Conservation (phyloP, 805 yeast genomes). For the Metschnikowia cubensis region DNA sequence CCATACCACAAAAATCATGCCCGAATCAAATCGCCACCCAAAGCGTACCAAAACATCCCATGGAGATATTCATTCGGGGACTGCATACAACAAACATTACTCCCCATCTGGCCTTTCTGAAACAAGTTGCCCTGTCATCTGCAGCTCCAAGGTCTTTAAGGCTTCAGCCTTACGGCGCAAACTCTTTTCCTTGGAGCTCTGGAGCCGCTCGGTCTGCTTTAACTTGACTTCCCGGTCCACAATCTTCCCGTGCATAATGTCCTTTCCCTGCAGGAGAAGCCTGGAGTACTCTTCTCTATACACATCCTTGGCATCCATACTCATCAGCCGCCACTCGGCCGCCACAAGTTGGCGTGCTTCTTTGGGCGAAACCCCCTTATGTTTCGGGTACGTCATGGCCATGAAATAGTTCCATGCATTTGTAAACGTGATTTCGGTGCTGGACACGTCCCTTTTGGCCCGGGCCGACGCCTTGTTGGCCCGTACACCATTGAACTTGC, state of each 20-base stretch:
- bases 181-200: slow-evolving; percentile 10
- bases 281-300: slow-evolving; percentile 27
- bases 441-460: slow-evolving; percentile 2
- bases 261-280: slow-evolving; percentile 26
- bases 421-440: slow-evolving; percentile 21
- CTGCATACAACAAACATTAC: too few relatives aligned
- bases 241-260: slow-evolving; percentile 26
- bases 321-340: slow-evolving; percentile 24
- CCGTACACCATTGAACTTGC: slow-evolving; percentile 1
- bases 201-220: slow-evolving; percentile 8
- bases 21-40: too few relatives aligned
- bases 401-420: slow-evolving; percentile 38
- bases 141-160: background rate
- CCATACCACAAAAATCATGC: too few relatives aligned
- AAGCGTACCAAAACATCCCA: slow-evolving; percentile 65
- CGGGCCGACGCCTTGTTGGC: background rate
- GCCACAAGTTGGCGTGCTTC: slow-evolving; percentile 17
- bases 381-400: slow-evolving; percentile 16
- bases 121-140: too few relatives aligned
- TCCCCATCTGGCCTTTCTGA: too few relatives aligned
- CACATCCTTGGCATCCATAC: slow-evolving; percentile 25
- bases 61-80: slow-evolving; percentile 35
- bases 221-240: slow-evolving; percentile 26
- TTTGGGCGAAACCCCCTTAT: slow-evolving; percentile 13
- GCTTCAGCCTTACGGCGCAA: slow-evolving; percentile 14